These are phyloP conservation scores for Pestalotiopsis sp. DNA, from an alignment of 2,329 filamentous ascomycete genomes.

Conservation along the genomic window DNA sequence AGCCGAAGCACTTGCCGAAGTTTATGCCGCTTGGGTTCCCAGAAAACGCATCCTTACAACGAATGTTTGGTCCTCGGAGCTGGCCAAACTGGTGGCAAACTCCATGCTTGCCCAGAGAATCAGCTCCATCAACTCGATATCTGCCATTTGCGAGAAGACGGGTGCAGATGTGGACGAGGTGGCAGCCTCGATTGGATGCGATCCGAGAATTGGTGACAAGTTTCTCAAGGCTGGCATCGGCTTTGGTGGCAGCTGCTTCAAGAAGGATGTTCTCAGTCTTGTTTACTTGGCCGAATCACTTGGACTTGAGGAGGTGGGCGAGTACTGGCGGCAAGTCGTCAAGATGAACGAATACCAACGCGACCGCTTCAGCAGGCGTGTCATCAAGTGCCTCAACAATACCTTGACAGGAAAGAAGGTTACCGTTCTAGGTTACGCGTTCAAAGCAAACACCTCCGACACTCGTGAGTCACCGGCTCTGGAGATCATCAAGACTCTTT, in stretches of 20 bases:
- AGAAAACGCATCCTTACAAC: constrained; percentile 68
- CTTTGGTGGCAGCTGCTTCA: constrained; percentile 81
- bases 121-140: constrained; percentile 79
- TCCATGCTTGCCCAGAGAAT: constrained; percentile 81
- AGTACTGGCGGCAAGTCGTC: constrained; percentile 76
- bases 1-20: constrained; percentile 61
- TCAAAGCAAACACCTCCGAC: constrained; percentile 80
- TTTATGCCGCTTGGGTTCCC: constrained; percentile 75
- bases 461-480: constrained; percentile 72
- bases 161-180: constrained; percentile 78
- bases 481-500: constrained; percentile 66
- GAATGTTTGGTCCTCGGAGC: constrained; percentile 77
- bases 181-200: constrained; percentile 66
- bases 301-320: constrained; percentile 69
- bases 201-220: constrained; percentile 71
- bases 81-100: constrained; percentile 79
- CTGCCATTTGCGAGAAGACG: constrained; percentile 77
- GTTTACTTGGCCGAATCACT: constrained; percentile 74
- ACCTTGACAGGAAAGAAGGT: constrained; percentile 73
- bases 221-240: constrained; percentile 77
- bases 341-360: constrained; percentile 78
- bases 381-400: constrained; percentile 69
- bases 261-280: constrained; percentile 76
- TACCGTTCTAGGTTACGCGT: constrained; percentile 73
- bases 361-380: constrained; percentile 66